Percentiles rank a stretch among this genome's conserved stretches.
These are phyloP conservation scores for Cajanus cajan DNA, from an alignment of 306 rosid genomes.

Conservation along the genomic window DNA sequence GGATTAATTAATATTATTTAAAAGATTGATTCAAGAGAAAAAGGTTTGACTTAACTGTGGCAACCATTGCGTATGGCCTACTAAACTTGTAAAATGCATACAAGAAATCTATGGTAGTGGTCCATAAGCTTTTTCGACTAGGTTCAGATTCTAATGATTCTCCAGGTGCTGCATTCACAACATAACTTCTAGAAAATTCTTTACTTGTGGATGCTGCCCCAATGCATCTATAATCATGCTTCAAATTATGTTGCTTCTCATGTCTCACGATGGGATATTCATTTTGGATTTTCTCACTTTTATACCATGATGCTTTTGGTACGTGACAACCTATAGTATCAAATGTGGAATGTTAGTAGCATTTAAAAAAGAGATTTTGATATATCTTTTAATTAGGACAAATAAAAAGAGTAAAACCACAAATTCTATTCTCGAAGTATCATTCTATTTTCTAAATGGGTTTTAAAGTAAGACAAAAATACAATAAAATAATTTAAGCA, in stretches of 20 bases:
- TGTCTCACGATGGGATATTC: not conserved
- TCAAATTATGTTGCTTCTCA: not conserved
- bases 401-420: no score
- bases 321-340: not conserved
- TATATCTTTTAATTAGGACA: not conserved
- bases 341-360: not conserved
- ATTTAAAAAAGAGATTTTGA: not conserved
- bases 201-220: not conserved
- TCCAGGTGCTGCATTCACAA: not conserved
- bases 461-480: no score
- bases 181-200: not conserved
- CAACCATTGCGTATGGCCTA: conserved; percentile 71
- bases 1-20: not conserved
- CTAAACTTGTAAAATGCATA: conserved; percentile 68
- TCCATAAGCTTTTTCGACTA: not conserved
- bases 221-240: not conserved
- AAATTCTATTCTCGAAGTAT: no score
- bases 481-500: no score
- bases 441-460: no score
- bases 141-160: not conserved
- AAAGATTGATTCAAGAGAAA: not conserved
- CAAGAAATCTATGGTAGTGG: conserved; percentile 31
- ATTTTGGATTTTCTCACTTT: not conserved
- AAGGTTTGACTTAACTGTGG: conserved; percentile 50
- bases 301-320: not conserved